Evolutionary conservation across 805 yeast genomes (phyloP).

Genomic region (Wickerhamiella australiensis): DNA sequence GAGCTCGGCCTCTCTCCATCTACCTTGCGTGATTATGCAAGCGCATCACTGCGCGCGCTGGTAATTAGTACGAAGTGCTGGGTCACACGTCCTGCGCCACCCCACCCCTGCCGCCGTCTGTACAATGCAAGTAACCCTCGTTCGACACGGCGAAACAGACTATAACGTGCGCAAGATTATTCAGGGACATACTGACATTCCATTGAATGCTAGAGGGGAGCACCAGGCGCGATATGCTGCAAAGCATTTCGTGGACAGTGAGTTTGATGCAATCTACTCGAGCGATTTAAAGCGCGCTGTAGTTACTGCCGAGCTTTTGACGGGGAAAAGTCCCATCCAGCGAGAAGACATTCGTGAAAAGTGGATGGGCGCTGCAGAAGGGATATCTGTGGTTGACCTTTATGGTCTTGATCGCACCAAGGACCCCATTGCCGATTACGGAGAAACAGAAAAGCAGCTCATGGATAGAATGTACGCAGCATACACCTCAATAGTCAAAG

Average conservation of each 20-base stretch:
- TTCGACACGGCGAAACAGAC: constrained; percentile 24
- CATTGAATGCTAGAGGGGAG: constrained; percentile 17
- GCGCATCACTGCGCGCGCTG: background rate
- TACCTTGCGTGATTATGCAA: background rate
- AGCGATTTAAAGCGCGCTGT: constrained; percentile 21
- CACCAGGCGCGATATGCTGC: constrained; percentile 19
- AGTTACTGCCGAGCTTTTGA: constrained; percentile 19
- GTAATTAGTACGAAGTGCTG: too few species aligned
- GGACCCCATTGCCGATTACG: constrained; percentile 11
- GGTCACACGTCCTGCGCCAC: too few species aligned
- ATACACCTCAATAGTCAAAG: constrained; percentile 9
- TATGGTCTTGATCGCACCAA: constrained; percentile 1
- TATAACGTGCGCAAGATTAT: constrained; percentile 18
- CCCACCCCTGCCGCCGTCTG: background rate
- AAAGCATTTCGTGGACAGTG: constrained; percentile 7
- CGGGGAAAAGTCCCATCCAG: constrained; percentile 2
- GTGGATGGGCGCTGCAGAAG: constrained; percentile 20
- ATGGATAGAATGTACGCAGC: constrained; percentile 13
- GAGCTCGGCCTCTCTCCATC: constrained; percentile 7
- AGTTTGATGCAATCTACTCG: constrained; percentile 17
- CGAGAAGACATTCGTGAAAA: constrained; percentile 18
- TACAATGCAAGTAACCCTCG: constrained; percentile 16
- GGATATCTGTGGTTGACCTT: constrained; percentile 14
- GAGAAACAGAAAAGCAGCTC: constrained; percentile 17
- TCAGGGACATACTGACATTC: constrained; percentile 21